A percentile compares a stretch with the other conserved stretches of the same genome.
Conservation (phyloP, 208 protist species). For the Porcisia deanei region DNA sequence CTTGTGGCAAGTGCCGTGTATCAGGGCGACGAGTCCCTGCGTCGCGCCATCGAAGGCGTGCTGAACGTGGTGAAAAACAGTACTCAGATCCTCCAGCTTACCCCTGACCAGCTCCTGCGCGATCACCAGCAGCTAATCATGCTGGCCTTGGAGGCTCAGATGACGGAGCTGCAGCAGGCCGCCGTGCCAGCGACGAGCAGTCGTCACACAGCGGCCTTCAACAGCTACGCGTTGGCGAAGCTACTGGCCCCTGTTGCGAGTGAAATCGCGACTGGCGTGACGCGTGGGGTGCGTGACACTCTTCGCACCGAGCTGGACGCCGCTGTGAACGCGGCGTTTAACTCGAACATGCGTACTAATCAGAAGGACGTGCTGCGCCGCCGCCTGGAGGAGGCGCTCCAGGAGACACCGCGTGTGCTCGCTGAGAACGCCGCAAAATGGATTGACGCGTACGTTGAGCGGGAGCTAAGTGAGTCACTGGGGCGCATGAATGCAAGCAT, state of each 20-base stretch:
- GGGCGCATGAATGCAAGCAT: constrained; percentile 48
- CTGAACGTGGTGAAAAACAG: constrained; percentile 75
- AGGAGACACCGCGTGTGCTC: constrained; percentile 61
- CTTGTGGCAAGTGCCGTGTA: constrained; percentile 63
- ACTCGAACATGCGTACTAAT: constrained; percentile 38
- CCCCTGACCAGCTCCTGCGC: constrained; percentile 61
- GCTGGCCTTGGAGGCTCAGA: constrained; percentile 87
- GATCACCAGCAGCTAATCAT: constrained; percentile 82
- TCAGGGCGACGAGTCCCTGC: constrained; percentile 67
- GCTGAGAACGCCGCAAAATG: constrained; percentile 47
- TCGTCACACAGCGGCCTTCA: constrained; percentile 47
- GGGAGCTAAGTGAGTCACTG: constrained; percentile 60
- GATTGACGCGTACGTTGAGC: constrained; percentile 47
- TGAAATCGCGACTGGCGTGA: constrained; percentile 70
- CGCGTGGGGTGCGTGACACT: constrained; percentile 59
- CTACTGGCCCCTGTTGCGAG: constrained; percentile 58
- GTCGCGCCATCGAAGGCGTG: constrained; percentile 47
- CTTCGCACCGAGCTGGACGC: constrained; percentile 68
- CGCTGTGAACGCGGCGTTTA: constrained; percentile 59
- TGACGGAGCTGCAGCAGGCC: constrained; percentile 80
- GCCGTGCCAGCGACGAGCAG: constrained; percentile 9
- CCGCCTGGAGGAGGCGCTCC: constrained; percentile 73
- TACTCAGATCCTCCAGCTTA: constrained; percentile 68
- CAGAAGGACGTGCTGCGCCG: constrained; percentile 64
- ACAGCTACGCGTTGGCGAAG: constrained; percentile 60